phyloP scores from a whole-genome alignment of 2,329 filamentous ascomycete genomes.

The Paraphoma sp. region DNA sequence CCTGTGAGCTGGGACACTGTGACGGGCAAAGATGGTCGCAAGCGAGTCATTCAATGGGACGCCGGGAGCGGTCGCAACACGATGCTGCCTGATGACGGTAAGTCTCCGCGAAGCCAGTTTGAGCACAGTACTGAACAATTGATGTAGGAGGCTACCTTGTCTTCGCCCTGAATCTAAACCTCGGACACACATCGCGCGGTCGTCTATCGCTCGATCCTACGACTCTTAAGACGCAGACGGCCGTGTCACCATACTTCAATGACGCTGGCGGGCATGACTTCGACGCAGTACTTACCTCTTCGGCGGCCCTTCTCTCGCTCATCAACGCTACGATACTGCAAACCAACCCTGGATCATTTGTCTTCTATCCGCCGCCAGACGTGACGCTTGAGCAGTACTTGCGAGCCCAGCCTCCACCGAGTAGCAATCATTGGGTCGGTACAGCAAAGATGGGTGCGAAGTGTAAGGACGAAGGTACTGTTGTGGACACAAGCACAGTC shows the following conservation, averaged over 20 bases:
- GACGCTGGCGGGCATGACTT: conserved; percentile 58
- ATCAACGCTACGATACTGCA: conserved; percentile 50
- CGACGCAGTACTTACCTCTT: conserved; percentile 63
- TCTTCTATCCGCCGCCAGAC: conserved; percentile 56
- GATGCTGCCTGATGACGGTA: conserved; percentile 1
- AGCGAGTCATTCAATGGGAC: conserved; percentile 65
- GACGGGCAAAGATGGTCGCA: conserved; percentile 59
- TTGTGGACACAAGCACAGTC: conserved; percentile 54
- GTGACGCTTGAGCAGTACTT: conserved; percentile 53
- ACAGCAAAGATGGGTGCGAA: conserved; percentile 57
- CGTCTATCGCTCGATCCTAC: conserved; percentile 61
- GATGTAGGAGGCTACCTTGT: conserved; percentile 19
- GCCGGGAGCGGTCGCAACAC: neutral
- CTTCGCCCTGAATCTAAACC: conserved; percentile 61
- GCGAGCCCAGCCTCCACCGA: neutral
- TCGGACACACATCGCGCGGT: conserved; percentile 65
- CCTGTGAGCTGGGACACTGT: conserved; percentile 67
- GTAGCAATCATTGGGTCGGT: conserved; percentile 50
- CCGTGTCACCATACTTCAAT: conserved; percentile 62
- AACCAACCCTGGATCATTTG: conserved; percentile 60
- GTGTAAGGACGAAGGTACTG: conserved; percentile 39
- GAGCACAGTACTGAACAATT: neutral
- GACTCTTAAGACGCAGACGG: conserved; percentile 62
- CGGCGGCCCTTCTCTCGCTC: conserved; percentile 59
- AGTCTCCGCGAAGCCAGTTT: neutral